Evolutionary conservation across 345 rosid species (phyloP), one percentile per base, ranked within the genome.

Genomic region (Anacardium occidentale): DNA sequence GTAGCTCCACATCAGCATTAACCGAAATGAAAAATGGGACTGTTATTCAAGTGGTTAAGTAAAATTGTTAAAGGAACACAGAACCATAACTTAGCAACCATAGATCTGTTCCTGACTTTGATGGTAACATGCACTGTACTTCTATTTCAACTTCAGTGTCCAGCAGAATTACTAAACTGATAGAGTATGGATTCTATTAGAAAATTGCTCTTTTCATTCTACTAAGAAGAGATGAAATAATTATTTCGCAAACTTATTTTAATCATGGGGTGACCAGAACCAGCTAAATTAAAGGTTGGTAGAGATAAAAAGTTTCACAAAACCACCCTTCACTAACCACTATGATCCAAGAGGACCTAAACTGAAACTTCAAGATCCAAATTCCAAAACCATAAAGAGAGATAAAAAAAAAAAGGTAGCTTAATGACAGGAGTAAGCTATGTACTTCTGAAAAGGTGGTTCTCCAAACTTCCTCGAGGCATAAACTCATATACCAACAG

Each of bases 391-490:
- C 24, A 14, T 29, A 29, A 7, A 29, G 7, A 51, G 55, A 61
- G 32, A 29, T 29, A 14, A 25, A n/a, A 54, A 14, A 25, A n/a
- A 54, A 64, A 71, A 20, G 21, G 26, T 45, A 51, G 22, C 22
- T 42, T 64, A 50, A 71, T 24, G 25, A 68, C 55, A 54, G 13
- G 47, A 53, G 8, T 21, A 37, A 26, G 57, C 40, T 25, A 52
- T 67, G 56, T 79, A 84, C 90, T 83, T 83, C 88, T 77, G 73
- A 88, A 88, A 53, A 88, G 92, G 50, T 88, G 92, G 77, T 85
- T 88, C 64, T 88, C 90, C 82, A 87, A 82, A 54, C 91, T 87
- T 82, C 89, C 91, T 56, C 87, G 85, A 51, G 91, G 88, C 89
- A 87, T 83, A 78, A 85, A 87, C 83, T 87, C 91, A 29, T 87